phyloP scores from a whole-genome alignment of 192 early-diverging fungal species.

The Chytriomyces sp. region DNA sequence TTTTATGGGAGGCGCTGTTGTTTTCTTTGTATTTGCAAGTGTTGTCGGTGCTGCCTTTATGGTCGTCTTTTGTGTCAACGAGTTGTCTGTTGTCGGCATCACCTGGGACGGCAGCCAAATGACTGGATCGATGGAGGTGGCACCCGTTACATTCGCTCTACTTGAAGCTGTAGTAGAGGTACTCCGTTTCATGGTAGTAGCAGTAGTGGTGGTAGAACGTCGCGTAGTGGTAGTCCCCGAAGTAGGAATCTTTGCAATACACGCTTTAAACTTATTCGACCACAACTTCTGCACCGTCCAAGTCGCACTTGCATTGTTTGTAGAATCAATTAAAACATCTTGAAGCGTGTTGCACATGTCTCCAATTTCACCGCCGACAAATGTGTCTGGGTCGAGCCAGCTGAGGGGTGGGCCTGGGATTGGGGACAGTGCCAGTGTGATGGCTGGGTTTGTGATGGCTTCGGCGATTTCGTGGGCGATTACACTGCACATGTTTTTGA shows the following conservation, averaged over 20 bases:
- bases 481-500: slow-evolving; percentile 44
- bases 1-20: not conserved
- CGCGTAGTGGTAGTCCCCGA: not conserved
- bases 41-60: not conserved
- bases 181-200: not conserved
- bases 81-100: no score
- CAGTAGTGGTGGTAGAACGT: not conserved
- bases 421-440: not conserved
- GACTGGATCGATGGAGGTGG: no score
- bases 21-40: not conserved
- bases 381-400: slow-evolving; percentile 23
- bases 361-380: slow-evolving; percentile 29
- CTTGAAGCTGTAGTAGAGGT: not conserved
- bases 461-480: slow-evolving; percentile 44
- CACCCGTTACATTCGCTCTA: no score
- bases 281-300: slow-evolving; percentile 45
- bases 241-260: not conserved
- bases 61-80: not conserved
- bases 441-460: slow-evolving; percentile 15
- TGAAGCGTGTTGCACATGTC: slow-evolving; percentile 29
- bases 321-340: slow-evolving; percentile 8
- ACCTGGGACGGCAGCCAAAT: no score
- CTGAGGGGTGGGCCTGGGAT: not conserved
- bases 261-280: slow-evolving; percentile 23
- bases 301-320: slow-evolving; percentile 24